phyloP scores from a whole-genome alignment of 345 rosid genomes.

The Balakata baccata region DNA sequence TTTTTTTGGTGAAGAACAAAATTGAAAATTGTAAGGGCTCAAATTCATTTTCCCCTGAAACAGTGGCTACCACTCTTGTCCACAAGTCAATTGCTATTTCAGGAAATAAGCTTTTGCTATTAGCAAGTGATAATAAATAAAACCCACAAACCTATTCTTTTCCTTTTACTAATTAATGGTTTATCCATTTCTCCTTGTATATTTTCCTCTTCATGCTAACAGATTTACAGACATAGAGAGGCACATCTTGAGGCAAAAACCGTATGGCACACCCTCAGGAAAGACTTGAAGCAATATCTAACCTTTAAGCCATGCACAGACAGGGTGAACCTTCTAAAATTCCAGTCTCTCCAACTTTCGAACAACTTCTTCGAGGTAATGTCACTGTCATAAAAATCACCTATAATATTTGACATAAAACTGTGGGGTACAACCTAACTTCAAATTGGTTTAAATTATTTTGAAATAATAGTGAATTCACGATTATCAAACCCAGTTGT shows the following conservation, averaged over 20 bases:
- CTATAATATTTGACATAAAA: too few relatives aligned
- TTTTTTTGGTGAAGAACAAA: too few relatives aligned
- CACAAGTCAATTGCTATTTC: conserved; percentile 7
- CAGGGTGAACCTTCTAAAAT: conserved; percentile 32
- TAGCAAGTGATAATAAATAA: neutral
- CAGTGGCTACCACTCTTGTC: neutral
- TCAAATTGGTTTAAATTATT: too few relatives aligned
- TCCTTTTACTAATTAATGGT: conserved; percentile 29
- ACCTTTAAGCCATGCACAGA: conserved; percentile 29
- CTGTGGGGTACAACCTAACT: too few relatives aligned
- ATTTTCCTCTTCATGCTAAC: conserved; percentile 22
- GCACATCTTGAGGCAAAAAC: conserved; percentile 12
- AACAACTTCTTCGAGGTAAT: conserved; percentile 55
- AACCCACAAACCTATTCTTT: conserved; percentile 22
- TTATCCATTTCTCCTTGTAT: conserved; percentile 14
- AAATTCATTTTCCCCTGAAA: neutral
- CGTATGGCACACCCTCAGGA: conserved; percentile 14
- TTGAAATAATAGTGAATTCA: too few relatives aligned
- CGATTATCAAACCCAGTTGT: too few relatives aligned
- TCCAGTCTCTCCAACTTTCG: conserved; percentile 36
- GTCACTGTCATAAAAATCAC: too few relatives aligned
- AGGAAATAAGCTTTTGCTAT: conserved; percentile 6
- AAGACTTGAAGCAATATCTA: conserved; percentile 31
- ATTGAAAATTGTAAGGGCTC: neutral
- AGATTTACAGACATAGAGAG: conserved; percentile 13